Base-by-base conservation (phyloP, 805 yeast species). In the Crinitomyces ghanaensis region DNA sequence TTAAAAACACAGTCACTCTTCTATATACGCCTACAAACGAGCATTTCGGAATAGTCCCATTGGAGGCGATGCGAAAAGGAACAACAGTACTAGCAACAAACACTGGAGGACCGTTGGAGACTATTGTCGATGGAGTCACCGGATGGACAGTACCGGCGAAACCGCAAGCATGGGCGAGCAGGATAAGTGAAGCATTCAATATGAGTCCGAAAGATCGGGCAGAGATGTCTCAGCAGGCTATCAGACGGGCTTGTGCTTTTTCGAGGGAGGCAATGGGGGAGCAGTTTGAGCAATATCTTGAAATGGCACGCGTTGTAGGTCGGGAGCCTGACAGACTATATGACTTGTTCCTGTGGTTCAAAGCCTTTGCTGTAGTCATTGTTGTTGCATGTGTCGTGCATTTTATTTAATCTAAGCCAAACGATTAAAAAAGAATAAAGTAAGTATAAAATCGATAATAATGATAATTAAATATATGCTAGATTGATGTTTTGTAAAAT, bases 41-140 rank as follows among this genome's bases (percentile, higher is more conserved):
- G 55, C 99, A 91, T 59, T 91, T 91, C 52, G 99, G 99, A 9
- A 91, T 91, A 42, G 99, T 91, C 6, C 99, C 99, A 1, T 65
- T 91, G 11, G 98, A 91, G 53, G 86, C 95, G 8, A 86, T 91
- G 96, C 66, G 77, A 30, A 65, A 71, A 37, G 78, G 81, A 19
- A 77, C 77, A 0, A 84, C 94, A 0, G 95, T 86, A 0, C 59
- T 91, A 33, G 95, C 95, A 0, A 77, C 78, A 4, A 74, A 81
- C 48, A 74, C 74, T 25, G 99, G 98, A 18, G 99, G 99, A 0
- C 98, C 98, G 0, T 57, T 76, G 22, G 99, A 91, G 51, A 77
- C 95, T 0, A 60, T 79, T 6, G 64, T 62, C 1, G 64, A 65
- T 30, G 56, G 54, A 2, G 51, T 40, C 17, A 54, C 58, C 2